phyloP scores from a whole-genome alignment of 2,329 filamentous ascomycete species.

The Aspergillus sp. region DNA sequence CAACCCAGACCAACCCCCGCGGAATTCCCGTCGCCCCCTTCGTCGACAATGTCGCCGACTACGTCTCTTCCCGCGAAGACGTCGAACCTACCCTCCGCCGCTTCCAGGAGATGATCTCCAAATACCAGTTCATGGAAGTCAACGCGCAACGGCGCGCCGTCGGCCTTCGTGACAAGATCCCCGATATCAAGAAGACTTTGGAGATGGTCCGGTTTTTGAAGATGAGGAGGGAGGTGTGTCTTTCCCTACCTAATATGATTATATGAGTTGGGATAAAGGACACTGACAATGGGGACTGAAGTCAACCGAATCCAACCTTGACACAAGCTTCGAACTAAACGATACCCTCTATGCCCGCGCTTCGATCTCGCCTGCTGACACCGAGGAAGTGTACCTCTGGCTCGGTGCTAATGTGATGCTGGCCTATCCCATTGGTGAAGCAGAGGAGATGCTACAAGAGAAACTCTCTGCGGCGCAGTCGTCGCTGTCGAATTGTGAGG shows the following conservation, averaged over 20 bases:
- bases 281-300: too few species aligned
- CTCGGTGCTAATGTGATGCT: conserved; percentile 99
- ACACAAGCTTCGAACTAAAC: conserved; percentile 93
- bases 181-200: conserved; percentile 92
- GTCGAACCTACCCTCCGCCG: conserved; percentile 40
- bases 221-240: conserved; percentile 57
- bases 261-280: too few species aligned
- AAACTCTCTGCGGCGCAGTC: conserved; percentile 74
- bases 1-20: conserved; percentile 36
- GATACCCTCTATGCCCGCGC: conserved; percentile 92
- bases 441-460: conserved; percentile 66
- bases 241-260: too few species aligned
- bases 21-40: conserved; percentile 43
- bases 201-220: conserved; percentile 85
- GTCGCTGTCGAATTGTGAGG: conserved; percentile 81
- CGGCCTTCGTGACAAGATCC: conserved; percentile 88
- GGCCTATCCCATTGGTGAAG: conserved; percentile 84
- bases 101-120: conserved; percentile 57
- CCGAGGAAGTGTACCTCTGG: conserved; percentile 89
- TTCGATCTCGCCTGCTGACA: conserved; percentile 63
- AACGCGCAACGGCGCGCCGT: conserved; percentile 78
- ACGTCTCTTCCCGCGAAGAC: conserved; percentile 40
- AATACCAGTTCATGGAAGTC: conserved; percentile 99
- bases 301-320: conserved; percentile 50
- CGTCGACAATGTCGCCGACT: conserved; percentile 42